Conservation (phyloP, 2,329 filamentous ascomycete genomes). For the Gliomastix tumulicola region DNA sequence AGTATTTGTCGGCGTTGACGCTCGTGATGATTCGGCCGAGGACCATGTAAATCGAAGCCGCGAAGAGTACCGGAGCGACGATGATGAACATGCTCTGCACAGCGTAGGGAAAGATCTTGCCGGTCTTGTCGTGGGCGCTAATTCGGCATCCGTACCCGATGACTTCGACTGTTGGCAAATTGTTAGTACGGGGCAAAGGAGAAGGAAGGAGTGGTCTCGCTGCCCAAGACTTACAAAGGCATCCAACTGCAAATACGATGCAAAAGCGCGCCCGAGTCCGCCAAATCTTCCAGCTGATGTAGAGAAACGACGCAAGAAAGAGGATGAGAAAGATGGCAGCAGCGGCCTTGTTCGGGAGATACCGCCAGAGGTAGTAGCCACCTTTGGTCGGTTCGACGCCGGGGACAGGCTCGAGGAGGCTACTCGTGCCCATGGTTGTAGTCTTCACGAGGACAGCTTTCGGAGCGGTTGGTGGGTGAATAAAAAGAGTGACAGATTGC, state of each 20-base stretch:
- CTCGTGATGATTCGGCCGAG: conserved; percentile 28
- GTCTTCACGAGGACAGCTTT: too few relatives aligned
- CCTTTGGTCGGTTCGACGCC: conserved; percentile 10
- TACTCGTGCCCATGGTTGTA: background rate
- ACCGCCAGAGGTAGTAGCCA: conserved; percentile 20
- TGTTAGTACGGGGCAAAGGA: conserved; percentile 6
- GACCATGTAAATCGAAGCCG: conserved; percentile 38
- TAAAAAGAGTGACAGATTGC: too few relatives aligned
- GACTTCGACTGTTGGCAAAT: conserved; percentile 22
- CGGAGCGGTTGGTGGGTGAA: too few relatives aligned
- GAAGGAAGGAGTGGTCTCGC: background rate
- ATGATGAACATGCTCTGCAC: conserved; percentile 21
- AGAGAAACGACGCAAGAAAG: conserved; percentile 26
- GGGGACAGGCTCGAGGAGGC: background rate
- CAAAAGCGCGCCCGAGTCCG: conserved; percentile 37
- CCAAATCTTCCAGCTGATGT: conserved; percentile 28
- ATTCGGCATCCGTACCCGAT: conserved; percentile 22
- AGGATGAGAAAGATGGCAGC: conserved; percentile 32
- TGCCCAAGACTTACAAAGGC: conserved; percentile 22
- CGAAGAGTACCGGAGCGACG: conserved; percentile 23
- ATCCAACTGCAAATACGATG: conserved; percentile 29
- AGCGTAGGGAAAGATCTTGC: conserved; percentile 17
- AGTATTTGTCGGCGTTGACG: conserved; percentile 16
- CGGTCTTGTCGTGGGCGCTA: conserved; percentile 12
- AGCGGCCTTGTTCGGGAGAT: conserved; percentile 29